These are phyloP conservation scores for Trichoderma arundinaceum DNA, from an alignment of 2,329 filamentous ascomycete genomes.

Conservation along the genomic window DNA sequence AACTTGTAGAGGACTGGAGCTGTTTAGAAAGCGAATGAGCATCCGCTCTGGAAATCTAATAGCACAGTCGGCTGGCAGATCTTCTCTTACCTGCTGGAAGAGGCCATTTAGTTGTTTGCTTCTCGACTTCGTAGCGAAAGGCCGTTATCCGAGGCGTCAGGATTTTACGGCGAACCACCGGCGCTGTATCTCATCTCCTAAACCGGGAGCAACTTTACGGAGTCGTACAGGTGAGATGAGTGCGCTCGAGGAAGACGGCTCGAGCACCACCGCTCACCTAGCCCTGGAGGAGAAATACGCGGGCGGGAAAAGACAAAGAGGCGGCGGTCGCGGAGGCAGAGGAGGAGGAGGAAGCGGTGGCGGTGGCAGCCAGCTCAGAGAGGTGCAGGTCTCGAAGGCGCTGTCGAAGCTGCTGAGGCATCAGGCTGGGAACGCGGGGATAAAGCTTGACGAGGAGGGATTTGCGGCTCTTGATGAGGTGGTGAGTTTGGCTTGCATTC, in stretches of 20 bases:
- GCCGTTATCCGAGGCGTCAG: not conserved
- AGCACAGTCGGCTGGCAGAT: not conserved
- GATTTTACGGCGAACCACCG: not conserved
- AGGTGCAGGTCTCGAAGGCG: conserved; percentile 58
- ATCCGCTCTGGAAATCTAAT: not conserved
- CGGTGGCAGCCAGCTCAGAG: conserved; percentile 46
- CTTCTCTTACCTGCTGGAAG: not conserved
- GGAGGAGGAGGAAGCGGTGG: conserved; percentile 39
- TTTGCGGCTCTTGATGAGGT: conserved; percentile 64
- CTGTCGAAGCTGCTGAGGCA: conserved; percentile 62
- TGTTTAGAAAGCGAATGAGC: not conserved
- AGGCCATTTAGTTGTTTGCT: not conserved
- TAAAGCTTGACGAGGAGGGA: conserved; percentile 63
- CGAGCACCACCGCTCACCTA: conserved; percentile 29
- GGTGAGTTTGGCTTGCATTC: conserved; percentile 52
- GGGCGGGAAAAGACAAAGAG: conserved; percentile 37
- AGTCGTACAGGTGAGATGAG: not conserved
- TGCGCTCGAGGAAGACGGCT: conserved; percentile 22
- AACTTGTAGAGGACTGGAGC: not conserved
- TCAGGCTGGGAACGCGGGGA: conserved; percentile 61
- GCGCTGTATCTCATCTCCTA: not conserved
- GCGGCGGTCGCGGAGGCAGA: conserved; percentile 41
- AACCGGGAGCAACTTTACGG: not conserved
- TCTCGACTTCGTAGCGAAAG: not conserved
- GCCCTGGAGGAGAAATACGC: conserved; percentile 37